Base-by-base conservation (phyloP, 192 early-diverging fungal genomes). In the Gigaspora rosea region DNA sequence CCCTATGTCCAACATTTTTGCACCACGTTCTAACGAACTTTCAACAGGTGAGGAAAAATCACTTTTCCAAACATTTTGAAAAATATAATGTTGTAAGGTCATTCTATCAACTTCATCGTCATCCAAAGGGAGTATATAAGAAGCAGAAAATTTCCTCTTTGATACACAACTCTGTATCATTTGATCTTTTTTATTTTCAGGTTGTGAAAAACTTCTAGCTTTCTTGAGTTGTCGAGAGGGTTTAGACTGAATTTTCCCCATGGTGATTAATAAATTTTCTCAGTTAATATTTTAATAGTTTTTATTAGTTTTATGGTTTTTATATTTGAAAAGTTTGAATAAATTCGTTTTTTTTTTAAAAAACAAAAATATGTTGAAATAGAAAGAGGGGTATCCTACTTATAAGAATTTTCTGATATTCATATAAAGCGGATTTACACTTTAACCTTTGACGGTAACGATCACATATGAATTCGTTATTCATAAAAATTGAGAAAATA, bases 1-100 rank as follows among this genome's bases (percentile, higher is more conserved):
- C 69, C 69, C 69, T 16, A 71, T 49, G 27, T 71, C 69, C 33
- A 71, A 52, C 12, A 71, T 49, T 71, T 56, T 33, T 8, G 48
- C 49, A 56, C 69, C 69, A 71, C 3, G 8, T 52, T 13, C 27
- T 20, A 71, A 56, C 52, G 33, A 18, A 54, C 12, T n/a, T 15
- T 52, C 50, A 6, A 71, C 69, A 22, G 69, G 69, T n/a, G 69
- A 50, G 33, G 69, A 71, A 71, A 71, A 71, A 71, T 71, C 20
- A 22, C 50, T 8, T 18, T 52, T 13, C 69, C 69, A 71, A 52
- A 71, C 32, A 56, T 54, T 15, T 52, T 52, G 50, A 52, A 54
- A 71, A 7, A 71, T 22, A 56, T 71, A 71, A 71, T 71, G 69
- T 52, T 71, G 69, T 35, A 71, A 7, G 12, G 22, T 50, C 35